Evolutionary conservation across 768 basidiomycete genomes (phyloP).

Genomic region (Clavulina sp.): DNA sequence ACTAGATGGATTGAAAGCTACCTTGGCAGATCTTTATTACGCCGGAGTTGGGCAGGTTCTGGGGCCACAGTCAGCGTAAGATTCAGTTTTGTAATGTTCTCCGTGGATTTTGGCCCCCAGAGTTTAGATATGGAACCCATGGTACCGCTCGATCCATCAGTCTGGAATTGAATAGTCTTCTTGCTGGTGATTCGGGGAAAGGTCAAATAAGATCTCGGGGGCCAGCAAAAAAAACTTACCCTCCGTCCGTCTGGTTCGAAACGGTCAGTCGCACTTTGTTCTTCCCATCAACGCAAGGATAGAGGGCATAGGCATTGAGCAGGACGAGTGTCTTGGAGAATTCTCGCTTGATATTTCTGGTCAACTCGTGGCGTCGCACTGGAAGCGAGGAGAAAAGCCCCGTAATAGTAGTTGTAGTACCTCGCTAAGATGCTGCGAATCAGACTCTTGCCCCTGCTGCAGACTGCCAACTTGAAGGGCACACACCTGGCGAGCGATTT

Average conservation of each 20-base stretch:
- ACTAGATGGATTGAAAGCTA: too few species aligned
- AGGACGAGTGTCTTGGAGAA: constrained; percentile 70
- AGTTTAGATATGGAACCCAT: constrained; percentile 50
- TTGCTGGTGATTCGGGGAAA: constrained; percentile 15
- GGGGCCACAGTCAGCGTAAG: constrained; percentile 49
- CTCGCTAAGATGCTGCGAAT: constrained; percentile 33
- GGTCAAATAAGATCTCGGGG: neutral
- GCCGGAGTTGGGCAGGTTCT: constrained; percentile 35
- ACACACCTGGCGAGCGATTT: constrained; percentile 61
- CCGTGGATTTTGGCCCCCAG: constrained; percentile 72
- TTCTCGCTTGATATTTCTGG: constrained; percentile 76
- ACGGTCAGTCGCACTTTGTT: constrained; percentile 57
- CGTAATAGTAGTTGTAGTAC: constrained; percentile 62
- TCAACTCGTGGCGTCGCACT: constrained; percentile 81
- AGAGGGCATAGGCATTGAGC: constrained; percentile 76
- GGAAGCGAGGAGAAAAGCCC: constrained; percentile 68
- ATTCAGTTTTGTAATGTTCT: constrained; percentile 57
- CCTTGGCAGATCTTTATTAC: constrained; percentile 15
- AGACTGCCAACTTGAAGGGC: neutral
- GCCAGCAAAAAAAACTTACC: constrained; percentile 29
- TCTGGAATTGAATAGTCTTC: constrained; percentile 45
- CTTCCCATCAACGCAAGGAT: constrained; percentile 44
- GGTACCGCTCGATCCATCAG: constrained; percentile 45
- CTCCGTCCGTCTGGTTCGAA: constrained; percentile 46
- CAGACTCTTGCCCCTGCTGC: neutral